Percentiles rank a stretch among this genome's conserved stretches.
These are phyloP conservation scores for Neonectria magnoliae DNA, from an alignment of 2,329 filamentous ascomycete genomes.

Conservation along the genomic window DNA sequence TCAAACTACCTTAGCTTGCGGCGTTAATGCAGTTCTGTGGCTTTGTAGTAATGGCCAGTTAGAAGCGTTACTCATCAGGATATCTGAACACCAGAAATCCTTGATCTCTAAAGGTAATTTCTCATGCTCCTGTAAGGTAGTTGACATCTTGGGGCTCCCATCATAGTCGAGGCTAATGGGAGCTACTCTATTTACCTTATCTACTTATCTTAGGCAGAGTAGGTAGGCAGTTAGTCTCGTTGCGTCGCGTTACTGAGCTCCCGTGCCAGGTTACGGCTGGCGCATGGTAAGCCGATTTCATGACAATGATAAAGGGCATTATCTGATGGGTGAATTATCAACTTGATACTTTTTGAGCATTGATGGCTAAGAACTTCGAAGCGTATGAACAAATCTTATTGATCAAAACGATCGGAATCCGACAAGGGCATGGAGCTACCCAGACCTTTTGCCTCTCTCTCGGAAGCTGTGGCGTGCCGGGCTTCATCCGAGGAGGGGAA, in stretches of 20 bases:
- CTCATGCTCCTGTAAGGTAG: not conserved
- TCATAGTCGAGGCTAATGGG: not conserved
- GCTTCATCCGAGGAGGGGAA: conserved; percentile 50
- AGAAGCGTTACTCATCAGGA: not conserved
- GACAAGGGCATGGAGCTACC: too few species aligned
- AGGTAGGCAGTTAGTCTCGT: not conserved
- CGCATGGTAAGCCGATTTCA: not conserved
- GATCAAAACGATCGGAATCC: not conserved
- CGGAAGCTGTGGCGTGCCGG: conserved; percentile 32
- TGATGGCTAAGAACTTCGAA: not conserved
- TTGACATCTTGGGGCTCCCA: not conserved
- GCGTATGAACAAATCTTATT: not conserved
- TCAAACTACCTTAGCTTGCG: not conserved
- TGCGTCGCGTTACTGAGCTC: not conserved
- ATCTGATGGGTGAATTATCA: too few species aligned
- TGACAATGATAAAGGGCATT: too few species aligned
- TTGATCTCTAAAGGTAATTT: not conserved
- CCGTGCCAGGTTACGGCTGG: not conserved
- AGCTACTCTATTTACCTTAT: not conserved
- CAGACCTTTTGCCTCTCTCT: too few species aligned
- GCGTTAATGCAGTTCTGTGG: not conserved
- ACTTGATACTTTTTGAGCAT: too few species aligned
- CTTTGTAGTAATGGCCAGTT: not conserved
- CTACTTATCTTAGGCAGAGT: too few species aligned
- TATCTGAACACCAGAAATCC: not conserved